A percentile compares a stretch with the other conserved stretches of the same genome.
Evolutionary conservation across 805 yeast genomes (phyloP).

Genomic region (Teunomyces aglyptinius): DNA sequence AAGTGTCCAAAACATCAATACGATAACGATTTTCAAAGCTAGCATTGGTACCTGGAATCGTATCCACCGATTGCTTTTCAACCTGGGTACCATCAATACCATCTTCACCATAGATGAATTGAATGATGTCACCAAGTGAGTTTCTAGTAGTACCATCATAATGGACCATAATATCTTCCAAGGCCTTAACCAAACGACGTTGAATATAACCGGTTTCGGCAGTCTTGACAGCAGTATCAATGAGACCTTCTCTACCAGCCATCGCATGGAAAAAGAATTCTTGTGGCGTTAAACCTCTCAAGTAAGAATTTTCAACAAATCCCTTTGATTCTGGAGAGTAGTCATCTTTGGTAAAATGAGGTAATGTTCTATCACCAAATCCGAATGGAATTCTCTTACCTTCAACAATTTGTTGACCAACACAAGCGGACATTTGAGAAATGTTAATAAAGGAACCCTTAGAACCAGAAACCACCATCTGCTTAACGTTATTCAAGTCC

Average conservation of each 20-base stretch:
- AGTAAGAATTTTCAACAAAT: constrained; percentile 93
- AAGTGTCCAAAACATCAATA: constrained; percentile 76
- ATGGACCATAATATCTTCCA: constrained; percentile 96
- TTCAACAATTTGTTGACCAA: constrained; percentile 98
- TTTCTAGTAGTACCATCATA: constrained; percentile 98
- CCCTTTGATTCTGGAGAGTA: constrained; percentile 98
- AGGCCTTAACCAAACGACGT: constrained; percentile 94
- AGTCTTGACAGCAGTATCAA: constrained; percentile 98
- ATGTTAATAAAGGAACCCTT: constrained; percentile 98
- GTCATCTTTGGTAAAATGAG: constrained; percentile 98
- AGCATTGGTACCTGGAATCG: constrained; percentile 88
- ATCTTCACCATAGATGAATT: constrained; percentile 97
- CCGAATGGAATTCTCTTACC: constrained; percentile 99
- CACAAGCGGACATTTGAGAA: constrained; percentile 99
- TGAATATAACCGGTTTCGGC: constrained; percentile 99
- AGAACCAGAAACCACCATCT: constrained; percentile 99
- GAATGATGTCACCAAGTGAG: constrained; percentile 93
- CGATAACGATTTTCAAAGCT: constrained; percentile 81
- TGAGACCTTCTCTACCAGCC: constrained; percentile 99
- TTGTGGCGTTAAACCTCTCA: constrained; percentile 97
- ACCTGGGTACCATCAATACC: constrained; percentile 98
- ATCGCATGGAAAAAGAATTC: constrained; percentile 99
- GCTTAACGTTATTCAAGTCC: constrained; percentile 93
- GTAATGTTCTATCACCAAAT: constrained; percentile 91
- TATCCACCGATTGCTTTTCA: constrained; percentile 92